Conservation (phyloP, 2,329 filamentous ascomycete species). For the Sporothrix variecibatus region DNA sequence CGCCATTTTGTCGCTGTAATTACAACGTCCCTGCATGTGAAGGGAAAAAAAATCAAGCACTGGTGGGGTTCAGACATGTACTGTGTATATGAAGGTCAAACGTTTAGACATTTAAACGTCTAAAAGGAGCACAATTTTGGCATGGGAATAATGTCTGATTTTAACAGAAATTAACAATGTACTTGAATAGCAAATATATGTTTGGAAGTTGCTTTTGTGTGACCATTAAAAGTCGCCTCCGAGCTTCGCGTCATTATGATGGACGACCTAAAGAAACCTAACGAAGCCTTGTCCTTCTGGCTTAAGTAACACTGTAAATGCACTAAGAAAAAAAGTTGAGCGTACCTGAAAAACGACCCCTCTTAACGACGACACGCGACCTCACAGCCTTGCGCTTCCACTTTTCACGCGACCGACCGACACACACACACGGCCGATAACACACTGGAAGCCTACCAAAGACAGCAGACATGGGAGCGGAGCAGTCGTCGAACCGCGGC, state of each 20-base stretch:
- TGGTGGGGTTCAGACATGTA: no score
- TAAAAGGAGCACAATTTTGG: neutral
- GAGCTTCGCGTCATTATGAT: neutral
- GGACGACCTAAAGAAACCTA: neutral
- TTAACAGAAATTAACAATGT: neutral
- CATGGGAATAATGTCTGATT: no score
- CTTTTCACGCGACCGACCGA: neutral
- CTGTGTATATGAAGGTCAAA: no score
- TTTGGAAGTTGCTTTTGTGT: neutral
- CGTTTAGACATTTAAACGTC: neutral
- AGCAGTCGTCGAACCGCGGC: constrained; percentile 52
- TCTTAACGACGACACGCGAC: constrained; percentile 13
- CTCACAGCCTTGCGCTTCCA: neutral
- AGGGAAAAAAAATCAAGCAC: neutral
- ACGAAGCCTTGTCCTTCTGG: neutral
- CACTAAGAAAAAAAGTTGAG: constrained; percentile 12
- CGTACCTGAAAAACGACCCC: neutral
- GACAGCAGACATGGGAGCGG: constrained; percentile 61
- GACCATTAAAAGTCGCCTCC: neutral
- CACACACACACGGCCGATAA: neutral
- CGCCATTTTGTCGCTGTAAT: neutral
- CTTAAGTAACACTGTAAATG: constrained; percentile 11
- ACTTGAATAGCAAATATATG: neutral
- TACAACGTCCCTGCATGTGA: neutral
- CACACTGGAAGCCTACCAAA: neutral